Evolutionary conservation across 169 alveolate genomes (phyloP).

Genomic region (Babesia gibsoni): DNA sequence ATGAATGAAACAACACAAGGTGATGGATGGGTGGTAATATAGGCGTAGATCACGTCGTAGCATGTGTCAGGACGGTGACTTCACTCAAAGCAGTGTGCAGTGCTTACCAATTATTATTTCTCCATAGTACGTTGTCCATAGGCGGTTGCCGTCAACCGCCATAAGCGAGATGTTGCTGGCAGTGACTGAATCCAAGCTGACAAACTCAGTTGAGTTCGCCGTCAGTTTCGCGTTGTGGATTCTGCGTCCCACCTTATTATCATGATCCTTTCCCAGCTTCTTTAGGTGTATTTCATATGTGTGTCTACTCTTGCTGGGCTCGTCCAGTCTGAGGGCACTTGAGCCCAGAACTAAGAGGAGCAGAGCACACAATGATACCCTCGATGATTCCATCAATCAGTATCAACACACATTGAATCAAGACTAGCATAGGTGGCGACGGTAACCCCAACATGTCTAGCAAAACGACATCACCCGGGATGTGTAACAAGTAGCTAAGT

Average conservation of each 20-base stretch:
- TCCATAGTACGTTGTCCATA: constrained; percentile 62
- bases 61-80: too few relatives aligned
- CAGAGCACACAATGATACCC: neutral
- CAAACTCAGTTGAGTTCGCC: constrained; percentile 14
- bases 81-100: neutral
- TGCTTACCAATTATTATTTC: constrained; percentile 42
- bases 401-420: neutral
- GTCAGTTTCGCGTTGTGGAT: constrained; percentile 1
- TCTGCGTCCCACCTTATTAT: constrained; percentile 13
- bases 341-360: neutral
- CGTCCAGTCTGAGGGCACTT: constrained; percentile 16
- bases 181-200: constrained; percentile 30
- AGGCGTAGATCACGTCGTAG: too few relatives aligned
- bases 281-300: constrained; percentile 39
- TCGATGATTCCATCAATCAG: neutral
- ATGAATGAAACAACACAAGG: too few relatives aligned
- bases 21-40: too few relatives aligned
- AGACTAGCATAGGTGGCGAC: neutral
- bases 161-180: constrained; percentile 48
- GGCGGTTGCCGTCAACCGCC: constrained; percentile 20
- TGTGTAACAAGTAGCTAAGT: too few relatives aligned
- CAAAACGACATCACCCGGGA: constrained; percentile 14
- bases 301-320: neutral
- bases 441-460: constrained; percentile 16
- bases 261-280: constrained; percentile 8